Evolutionary conservation across 2,329 filamentous ascomycete species (phyloP), one percentile per base, ranked within the genome.

Genomic region (Teratosphaeria destructans): DNA sequence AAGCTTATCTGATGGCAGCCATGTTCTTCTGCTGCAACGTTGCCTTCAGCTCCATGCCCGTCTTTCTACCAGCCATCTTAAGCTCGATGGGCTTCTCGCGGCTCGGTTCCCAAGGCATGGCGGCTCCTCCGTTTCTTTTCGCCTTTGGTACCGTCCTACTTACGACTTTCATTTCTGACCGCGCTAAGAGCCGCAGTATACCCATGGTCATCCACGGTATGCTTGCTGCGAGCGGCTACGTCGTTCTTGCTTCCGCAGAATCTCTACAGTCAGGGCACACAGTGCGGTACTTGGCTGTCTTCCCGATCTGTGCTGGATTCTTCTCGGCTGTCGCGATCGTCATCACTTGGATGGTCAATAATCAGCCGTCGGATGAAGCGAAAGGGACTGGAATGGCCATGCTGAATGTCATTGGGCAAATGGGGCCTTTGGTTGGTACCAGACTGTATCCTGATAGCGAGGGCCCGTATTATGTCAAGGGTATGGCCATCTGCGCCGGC

Each of bases 21-120:
- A 95, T 95, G 83, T 89, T 95, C 78, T 91, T 95, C 77, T 84
- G 87, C 72, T 85, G 88, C 69, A 95, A 96, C 74, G 87, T 95
- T 71, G 88, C 90, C 12, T 96, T 95, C 77, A 86, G 85, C 68
- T 93, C 88, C 26, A 85, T 95, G 71, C 91, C 91, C 2, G 89
- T 94, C 55, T 95, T 95, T 71, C 81, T 95, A 2, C 90, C 90
- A 39, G 90, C 88, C 43, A 70, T 66, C 58, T 43, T 68, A 43
- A 61, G 61, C 62, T 78, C 76, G 61, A 85, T 95, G 89, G 88
- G 88, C 61, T 87, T 90, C 75, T 79, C 82, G 39, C 74, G 81
- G 1, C 75, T 88, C 1, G 76, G 82, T 2, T 83, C 89, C 0
- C 90, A 96, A 79, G 89, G 85, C 5, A 84, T 95, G 60, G 84